These are phyloP conservation scores for Mycena amicta DNA, from an alignment of 768 basidiomycete species.

Conservation along the genomic window DNA sequence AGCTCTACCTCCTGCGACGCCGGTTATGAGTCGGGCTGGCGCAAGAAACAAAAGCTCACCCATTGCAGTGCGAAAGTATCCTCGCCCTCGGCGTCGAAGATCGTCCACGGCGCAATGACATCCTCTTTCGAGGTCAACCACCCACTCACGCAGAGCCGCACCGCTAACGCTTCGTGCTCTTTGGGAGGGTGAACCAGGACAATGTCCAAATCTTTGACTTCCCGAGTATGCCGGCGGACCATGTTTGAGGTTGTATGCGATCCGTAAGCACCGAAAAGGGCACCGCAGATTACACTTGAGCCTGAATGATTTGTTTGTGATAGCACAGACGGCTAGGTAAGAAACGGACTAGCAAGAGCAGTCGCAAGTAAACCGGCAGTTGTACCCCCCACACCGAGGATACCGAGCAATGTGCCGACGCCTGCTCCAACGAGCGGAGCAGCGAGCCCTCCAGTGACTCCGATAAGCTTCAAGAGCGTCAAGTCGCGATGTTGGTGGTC, in stretches of 20 bases:
- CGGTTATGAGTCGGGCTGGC: not conserved
- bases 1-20: constrained; percentile 54
- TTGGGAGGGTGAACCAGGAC: constrained; percentile 42
- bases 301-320: constrained; percentile 27
- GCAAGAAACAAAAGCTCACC: constrained; percentile 37
- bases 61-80: constrained; percentile 62
- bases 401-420: constrained; percentile 48
- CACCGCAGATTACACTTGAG: constrained; percentile 58
- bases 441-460: constrained; percentile 61
- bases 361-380: constrained; percentile 52
- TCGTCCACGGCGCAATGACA: constrained; percentile 54
- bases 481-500: not conserved
- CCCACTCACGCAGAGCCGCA: constrained; percentile 57
- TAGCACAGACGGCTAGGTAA: too few relatives aligned
- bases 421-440: constrained; percentile 62
- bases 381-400: constrained; percentile 57
- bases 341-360: constrained; percentile 41
- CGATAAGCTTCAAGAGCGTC: constrained; percentile 36
- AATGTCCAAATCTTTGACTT: constrained; percentile 56
- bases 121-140: constrained; percentile 51
- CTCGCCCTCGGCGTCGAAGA: constrained; percentile 49
- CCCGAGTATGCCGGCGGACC: constrained; percentile 52
- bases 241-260: constrained; percentile 50
- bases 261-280: constrained; percentile 60
- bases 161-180: constrained; percentile 48